phyloP scores from a whole-genome alignment of 108 stramenopile genomes.

The Cylindrotheca closterium region DNA sequence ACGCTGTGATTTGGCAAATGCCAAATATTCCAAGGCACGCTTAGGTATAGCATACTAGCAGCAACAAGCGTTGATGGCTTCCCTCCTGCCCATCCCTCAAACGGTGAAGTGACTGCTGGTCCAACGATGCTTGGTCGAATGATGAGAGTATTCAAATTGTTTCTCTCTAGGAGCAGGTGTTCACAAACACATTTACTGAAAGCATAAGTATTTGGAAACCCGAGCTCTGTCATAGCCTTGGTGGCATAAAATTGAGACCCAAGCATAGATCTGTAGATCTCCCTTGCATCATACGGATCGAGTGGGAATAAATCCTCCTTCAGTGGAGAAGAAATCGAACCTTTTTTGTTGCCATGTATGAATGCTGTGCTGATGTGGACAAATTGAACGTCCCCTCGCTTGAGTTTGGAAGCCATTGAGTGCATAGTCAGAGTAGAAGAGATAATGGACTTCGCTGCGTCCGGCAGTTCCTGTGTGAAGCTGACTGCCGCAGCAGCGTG shows the following conservation, averaged over 20 bases:
- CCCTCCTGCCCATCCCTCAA: conserved; percentile 85
- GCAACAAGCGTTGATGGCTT: conserved; percentile 87
- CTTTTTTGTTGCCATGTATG: conserved; percentile 74
- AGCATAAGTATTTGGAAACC: conserved; percentile 84
- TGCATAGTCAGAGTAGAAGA: conserved; percentile 71
- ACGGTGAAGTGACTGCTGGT: conserved; percentile 69
- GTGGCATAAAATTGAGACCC: conserved; percentile 72
- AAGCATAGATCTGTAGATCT: conserved; percentile 78
- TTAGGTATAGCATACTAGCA: conserved; percentile 72
- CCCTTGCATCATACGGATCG: conserved; percentile 54
- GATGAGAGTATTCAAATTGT: conserved; percentile 57
- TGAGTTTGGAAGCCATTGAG: conserved; percentile 40
- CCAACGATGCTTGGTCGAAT: conserved; percentile 88
- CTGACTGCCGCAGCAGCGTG: conserved; percentile 87
- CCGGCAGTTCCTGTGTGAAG: conserved; percentile 71
- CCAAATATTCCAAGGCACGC: conserved; percentile 80
- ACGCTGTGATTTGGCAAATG: conserved; percentile 59
- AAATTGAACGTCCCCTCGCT: conserved; percentile 49
- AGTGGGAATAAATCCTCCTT: conserved; percentile 58
- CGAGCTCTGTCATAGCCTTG: conserved; percentile 74
- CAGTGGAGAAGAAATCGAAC: conserved; percentile 55
- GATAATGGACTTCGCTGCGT: conserved; percentile 80
- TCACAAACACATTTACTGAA: conserved; percentile 90
- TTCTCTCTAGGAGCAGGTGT: conserved; percentile 57
- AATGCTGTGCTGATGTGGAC: conserved; percentile 89